These are phyloP conservation scores for Colletotrichum somersetense DNA, from an alignment of 2,329 filamentous ascomycete species.

Conservation along the genomic window DNA sequence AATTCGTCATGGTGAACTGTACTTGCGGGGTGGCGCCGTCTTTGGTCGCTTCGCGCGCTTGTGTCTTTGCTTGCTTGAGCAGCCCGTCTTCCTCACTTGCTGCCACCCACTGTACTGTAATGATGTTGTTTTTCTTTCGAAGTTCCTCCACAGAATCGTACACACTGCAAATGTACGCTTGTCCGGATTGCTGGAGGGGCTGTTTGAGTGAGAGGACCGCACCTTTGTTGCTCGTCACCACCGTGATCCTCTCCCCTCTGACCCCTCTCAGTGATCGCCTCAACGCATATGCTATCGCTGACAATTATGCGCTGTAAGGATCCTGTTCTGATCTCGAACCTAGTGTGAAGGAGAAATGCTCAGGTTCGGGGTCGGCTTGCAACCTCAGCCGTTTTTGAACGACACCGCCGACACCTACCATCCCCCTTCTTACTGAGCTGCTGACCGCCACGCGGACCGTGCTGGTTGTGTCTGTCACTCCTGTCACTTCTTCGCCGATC, in stretches of 20 bases:
- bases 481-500: background rate
- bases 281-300: slow-evolving; percentile 41
- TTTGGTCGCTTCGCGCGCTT: background rate
- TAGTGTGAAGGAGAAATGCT: slow-evolving; percentile 43
- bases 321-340: slow-evolving; percentile 43
- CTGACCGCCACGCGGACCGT: slow-evolving; percentile 37
- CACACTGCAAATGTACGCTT: slow-evolving; percentile 43
- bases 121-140: background rate
- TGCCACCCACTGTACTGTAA: background rate
- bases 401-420: slow-evolving; percentile 42
- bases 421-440: slow-evolving; percentile 41
- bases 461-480: background rate
- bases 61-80: background rate
- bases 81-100: background rate
- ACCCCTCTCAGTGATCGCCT: slow-evolving; percentile 26
- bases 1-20: background rate
- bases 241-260: slow-evolving; percentile 26
- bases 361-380: slow-evolving; percentile 21
- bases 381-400: slow-evolving; percentile 14
- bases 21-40: background rate
- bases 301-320: slow-evolving; percentile 42
- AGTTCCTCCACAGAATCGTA: slow-evolving; percentile 41
- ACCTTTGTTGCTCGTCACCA: slow-evolving; percentile 43
- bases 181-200: slow-evolving; percentile 42
- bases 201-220: slow-evolving; percentile 40